These are phyloP conservation scores for Xerocomus amazonicus DNA, from an alignment of 1,284 basidiomycete genomes.

Conservation along the genomic window DNA sequence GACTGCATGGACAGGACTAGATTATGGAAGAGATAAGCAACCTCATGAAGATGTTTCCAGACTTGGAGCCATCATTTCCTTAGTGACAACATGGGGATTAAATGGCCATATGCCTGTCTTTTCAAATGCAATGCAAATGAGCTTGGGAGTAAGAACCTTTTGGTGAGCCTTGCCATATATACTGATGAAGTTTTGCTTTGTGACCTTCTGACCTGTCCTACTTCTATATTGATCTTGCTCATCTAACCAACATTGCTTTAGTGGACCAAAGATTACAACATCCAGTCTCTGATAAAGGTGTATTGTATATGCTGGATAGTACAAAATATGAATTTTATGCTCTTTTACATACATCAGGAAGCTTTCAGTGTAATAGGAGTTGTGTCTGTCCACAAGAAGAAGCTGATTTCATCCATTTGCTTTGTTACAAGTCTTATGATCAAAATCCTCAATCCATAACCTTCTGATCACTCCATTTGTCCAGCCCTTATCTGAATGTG, in stretches of 20 bases:
- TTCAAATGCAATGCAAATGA: not conserved
- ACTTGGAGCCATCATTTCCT: not conserved
- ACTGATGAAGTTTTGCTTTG: not conserved
- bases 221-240: not conserved
- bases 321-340: not conserved
- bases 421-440: not conserved
- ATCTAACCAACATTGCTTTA: not conserved
- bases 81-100: not conserved
- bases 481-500: no score
- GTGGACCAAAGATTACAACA: not conserved
- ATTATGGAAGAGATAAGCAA: no score
- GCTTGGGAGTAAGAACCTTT: not conserved
- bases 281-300: not conserved
- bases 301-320: not conserved
- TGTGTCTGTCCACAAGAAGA: not conserved
- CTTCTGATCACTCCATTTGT: no score
- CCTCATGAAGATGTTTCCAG: no score
- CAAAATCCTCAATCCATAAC: no score
- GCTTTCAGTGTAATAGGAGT: not conserved
- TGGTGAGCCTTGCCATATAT: not conserved
- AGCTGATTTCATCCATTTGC: not conserved
- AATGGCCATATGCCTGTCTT: not conserved
- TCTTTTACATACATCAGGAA: not conserved
- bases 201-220: not conserved
- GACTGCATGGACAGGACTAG: no score